Evolutionary conservation across 192 early-diverging fungal species (phyloP), one percentile per base, ranked within the genome.

Genomic region (Backusella westeae): DNA sequence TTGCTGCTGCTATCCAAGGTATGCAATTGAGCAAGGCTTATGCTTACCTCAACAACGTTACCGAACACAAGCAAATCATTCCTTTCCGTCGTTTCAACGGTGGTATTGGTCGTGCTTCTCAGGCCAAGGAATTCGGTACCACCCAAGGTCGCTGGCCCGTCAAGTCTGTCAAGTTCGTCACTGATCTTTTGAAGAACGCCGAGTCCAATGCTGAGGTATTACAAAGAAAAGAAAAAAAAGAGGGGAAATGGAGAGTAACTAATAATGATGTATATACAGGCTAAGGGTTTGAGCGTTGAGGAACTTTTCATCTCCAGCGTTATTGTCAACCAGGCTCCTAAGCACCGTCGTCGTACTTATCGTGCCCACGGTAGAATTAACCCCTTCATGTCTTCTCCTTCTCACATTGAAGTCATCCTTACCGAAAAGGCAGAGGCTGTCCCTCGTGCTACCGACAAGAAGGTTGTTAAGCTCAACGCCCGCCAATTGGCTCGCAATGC

Each of bases 361-460:
- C 94, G 97, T 89, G 97, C 96, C 79, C 97, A 98, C 90, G 97
- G 97, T 91, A 92, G 95, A 82, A 95, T 95, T 75, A 88, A 88
- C 85, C 87, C 95, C 75, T 98, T 96, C 94, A 93, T 94, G 94
- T 88, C 87, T 84, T 90, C 90, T 87, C 97, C 96, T 49, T 96
- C 94, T 89, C 96, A 98, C 90, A 91, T 97, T 78, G 97, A 98
- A 91, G 85, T 98, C 74, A 95, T 94, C 81, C 88, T 95, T 82
- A 88, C 92, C 75, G 97, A 98, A 91, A 91, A 93, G 85, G 90
- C 91, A 75, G 91, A 94, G 89, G 87, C 87, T 77, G 94, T 97
- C 75, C 85, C 86, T 75, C 79, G 80, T 71, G 92, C 92, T 86
- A 86, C 87, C 75, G 83, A 79, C 76, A 86, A 89, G 81, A 77